phyloP scores from a whole-genome alignment of 176 grass and related monocot species.

The Oryza glumipatula region DNA sequence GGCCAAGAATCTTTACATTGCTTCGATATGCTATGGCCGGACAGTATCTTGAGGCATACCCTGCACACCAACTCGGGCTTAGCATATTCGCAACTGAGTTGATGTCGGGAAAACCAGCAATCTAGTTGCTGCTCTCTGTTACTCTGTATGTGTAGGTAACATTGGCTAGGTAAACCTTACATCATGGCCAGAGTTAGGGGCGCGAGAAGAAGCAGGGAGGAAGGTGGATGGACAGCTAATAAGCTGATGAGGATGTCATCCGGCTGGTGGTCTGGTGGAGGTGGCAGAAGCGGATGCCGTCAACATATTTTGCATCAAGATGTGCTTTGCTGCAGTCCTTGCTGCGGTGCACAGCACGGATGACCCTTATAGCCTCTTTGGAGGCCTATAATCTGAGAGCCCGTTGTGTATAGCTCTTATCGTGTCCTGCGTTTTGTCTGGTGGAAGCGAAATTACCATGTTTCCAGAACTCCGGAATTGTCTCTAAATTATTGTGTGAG shows the following conservation, averaged over 20 bases:
- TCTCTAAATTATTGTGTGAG: constrained; percentile 55
- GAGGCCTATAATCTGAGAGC: constrained; percentile 49
- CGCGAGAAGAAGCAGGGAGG: constrained; percentile 24
- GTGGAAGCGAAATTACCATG: constrained; percentile 49
- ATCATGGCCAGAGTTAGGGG: constrained; percentile 37
- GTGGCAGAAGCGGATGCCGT: constrained; percentile 36
- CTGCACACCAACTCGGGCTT: constrained; percentile 29
- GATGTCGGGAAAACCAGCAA: constrained; percentile 31
- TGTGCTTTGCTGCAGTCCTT: constrained; percentile 41
- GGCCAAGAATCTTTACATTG: constrained; percentile 98
- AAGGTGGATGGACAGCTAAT: constrained; percentile 31
- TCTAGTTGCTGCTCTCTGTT: constrained; percentile 53
- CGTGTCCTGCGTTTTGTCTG: constrained; percentile 42
- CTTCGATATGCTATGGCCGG: constrained; percentile 85
- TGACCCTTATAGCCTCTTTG: constrained; percentile 30
- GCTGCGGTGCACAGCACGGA: constrained; percentile 45
- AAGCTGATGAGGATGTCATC: constrained; percentile 44
- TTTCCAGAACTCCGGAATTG: constrained; percentile 38
- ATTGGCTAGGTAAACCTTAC: constrained; percentile 48
- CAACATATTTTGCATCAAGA: constrained; percentile 43
- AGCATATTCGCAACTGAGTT: constrained; percentile 43
- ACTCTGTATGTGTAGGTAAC: constrained; percentile 56
- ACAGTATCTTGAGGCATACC: constrained; percentile 69
- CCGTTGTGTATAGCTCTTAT: constrained; percentile 58
- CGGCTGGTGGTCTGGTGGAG: constrained; percentile 8